Base-by-base conservation (phyloP, 2,329 filamentous ascomycete genomes). In the Botrytis byssoidea region DNA sequence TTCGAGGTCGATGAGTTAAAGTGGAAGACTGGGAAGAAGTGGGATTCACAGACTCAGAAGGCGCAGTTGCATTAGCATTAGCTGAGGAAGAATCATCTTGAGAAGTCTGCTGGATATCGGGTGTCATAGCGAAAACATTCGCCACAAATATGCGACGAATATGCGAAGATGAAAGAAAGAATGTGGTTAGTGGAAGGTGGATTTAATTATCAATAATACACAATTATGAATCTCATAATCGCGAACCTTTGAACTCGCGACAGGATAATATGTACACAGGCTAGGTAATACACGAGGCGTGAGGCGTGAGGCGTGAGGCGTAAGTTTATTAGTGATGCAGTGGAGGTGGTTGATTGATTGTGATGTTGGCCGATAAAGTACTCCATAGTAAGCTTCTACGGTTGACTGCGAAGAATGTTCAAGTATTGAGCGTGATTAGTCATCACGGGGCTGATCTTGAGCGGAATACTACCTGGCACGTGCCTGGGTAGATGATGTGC, bases 51-150 rank as follows among this genome's bases (percentile, higher is more conserved):
- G 76, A 73, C 40, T 76, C 75, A 65, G 78, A 71, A 65, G 60
- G 60, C 25, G 29, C 71, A 64, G 42, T 59, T 42, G 57, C 20
- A n/a, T 20, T 29, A 61, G 57, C n/a, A n/a, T 20, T 29, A 71
- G 60, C 61, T 65, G 67, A 66, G 35, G 59, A 66, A 60, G 60
- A 71, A n/a, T 71, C 68, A 74, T 74, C 68, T 59, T 71, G 60
- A 42, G 78, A 77, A 71, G 77, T 70, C 74, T 78, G 75, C 64
- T 79, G 78, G 71, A 77, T 74, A 73, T 80, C 79, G 59, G 78
- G 77, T 76, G 80, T 78, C 81, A 82, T 82, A 67, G 74, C 75
- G 73, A 75, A 75, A 74, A 74, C 79, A 81, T 82, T 76, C 79
- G 80, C 77, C 76, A 79, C 75, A 55, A 71, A 35, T 59, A 46